Conservation (phyloP, 2,329 filamentous ascomycete species). For the Fonsecaea erecta region DNA sequence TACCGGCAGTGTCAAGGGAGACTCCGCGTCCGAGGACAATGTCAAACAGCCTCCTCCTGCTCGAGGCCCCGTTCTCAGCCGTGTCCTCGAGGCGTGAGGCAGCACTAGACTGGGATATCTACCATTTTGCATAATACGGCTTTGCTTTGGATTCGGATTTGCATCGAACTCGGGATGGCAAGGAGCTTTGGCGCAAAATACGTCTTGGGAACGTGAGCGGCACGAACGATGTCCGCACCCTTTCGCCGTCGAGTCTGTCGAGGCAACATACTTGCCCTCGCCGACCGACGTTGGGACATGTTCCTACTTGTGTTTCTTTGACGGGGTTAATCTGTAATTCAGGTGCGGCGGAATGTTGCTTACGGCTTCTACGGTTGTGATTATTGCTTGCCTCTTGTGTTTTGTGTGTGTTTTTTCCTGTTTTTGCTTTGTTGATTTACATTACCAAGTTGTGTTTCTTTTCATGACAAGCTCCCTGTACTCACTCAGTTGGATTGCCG, state of each 20-base stretch:
- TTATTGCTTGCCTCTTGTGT: too few species aligned
- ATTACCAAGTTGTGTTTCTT: too few species aligned
- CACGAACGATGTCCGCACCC: not conserved
- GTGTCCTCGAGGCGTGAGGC: slow-evolving; percentile 29
- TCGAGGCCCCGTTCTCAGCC: slow-evolving; percentile 26
- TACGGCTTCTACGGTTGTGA: not conserved
- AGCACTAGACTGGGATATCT: not conserved
- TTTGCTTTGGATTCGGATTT: slow-evolving; percentile 8
- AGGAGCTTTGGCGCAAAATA: slow-evolving; percentile 17
- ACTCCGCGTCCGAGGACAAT: slow-evolving; percentile 22
- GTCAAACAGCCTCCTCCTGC: slow-evolving; percentile 21
- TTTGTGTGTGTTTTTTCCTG: too few species aligned
- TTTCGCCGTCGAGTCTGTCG: not conserved
- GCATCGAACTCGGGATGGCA: slow-evolving; percentile 1
- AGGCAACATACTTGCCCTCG: not conserved
- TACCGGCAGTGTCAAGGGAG: slow-evolving; percentile 25
- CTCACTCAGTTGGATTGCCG: not conserved
- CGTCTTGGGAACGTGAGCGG: not conserved
- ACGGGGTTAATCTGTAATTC: slow-evolving; percentile 18
- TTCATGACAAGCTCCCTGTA: not conserved
- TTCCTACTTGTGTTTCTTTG: not conserved
- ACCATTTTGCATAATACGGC: slow-evolving; percentile 6
- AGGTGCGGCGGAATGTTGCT: slow-evolving; percentile 10
- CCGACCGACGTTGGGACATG: not conserved
- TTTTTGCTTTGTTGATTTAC: not conserved